Evolutionary conservation across 2,329 filamentous ascomycete species (phyloP), one percentile per base, ranked within the genome.

Genomic region (Parafenestella ontariensis): DNA sequence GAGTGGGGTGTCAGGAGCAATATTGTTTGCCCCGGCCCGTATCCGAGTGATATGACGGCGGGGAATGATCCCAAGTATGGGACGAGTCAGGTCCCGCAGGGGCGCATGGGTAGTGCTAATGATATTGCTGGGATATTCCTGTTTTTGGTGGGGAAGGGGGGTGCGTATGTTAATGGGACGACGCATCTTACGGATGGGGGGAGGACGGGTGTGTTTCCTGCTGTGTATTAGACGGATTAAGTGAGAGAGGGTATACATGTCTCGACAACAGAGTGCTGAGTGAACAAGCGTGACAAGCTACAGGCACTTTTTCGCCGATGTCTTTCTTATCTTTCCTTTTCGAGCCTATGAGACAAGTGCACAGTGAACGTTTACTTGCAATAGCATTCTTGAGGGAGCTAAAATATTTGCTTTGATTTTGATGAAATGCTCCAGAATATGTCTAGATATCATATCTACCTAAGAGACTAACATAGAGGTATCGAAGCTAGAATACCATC

Each of bases 151-250:
- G 78, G 79, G 3, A 81, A 79, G 36, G 79, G 78, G 5, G 82
- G 81, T 1, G 76, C 76, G 11, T 86, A 85, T 68, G 74, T 82
- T 46, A 86, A 86, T 68, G 84, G 84, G 0, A 78, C 74, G 49
- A 74, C 82, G 15, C 76, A 82, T 46, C 67, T 84, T 1, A 75
- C 77, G 7, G 80, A 82, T 69, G 80, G 80, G 1, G 80, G 80
- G 5, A 70, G 78, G 48, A 49, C 73, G 45, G 54, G 65, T 0
- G 70, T 76, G 8, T 71, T 70, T 46, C 75, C 75, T 4, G 59
- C 64, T 21, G 70, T 66, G 1, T 77, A 77, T 51, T 77, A 40
- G 21, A 23, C 13, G n/a, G n/a, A n/a, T n/a, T n/a, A n/a, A n/a
- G n/a, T 21, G 2, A 21, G 8, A 40, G 3, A 37, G 34, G 8